Evolutionary conservation across 495 filamentous ascomycete genomes (phyloP), one percentile per base, ranked within the genome.

Genomic region (Gamarada debralockiae): DNA sequence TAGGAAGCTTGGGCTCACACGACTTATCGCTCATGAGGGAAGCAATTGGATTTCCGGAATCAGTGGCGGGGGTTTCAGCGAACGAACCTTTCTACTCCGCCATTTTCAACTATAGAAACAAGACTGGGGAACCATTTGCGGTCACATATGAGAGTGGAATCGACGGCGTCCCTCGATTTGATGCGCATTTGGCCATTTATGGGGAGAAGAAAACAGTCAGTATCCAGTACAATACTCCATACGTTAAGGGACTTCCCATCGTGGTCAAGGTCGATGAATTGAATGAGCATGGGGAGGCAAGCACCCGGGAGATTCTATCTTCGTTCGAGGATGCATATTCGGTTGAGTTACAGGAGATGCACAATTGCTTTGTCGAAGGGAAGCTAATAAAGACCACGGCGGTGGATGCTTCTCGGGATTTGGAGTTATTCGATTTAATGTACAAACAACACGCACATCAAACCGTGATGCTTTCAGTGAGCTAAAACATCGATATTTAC

Each of bases 1-100:
- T 82, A 73, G n/a, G n/a, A n/a, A n/a, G 68, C 13, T 59, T 77
- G 13, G 78, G 78, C 5, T 70, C 70, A n/a, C 79, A 83, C 51
- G 81, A 83, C 56, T 59, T 84, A 3, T 73, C 69, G 0, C 46
- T 76, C 6, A 77, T 84, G 74, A 72, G 81, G 0, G 81, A 84
- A 59, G 63, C 69, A 1, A 51, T 84, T 2, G 80, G 80, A 5
- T 61, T 68, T 34, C 72, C 72, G 2, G 46, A 63, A n/a, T 25
- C 0, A 50, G 73, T 83, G 0, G 62, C 68, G 1, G 79, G 72
- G 13, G 65, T 74, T 18, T 66, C 67, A 1, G 67, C 74, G 10
- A 71, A 70, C 21, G 61, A 66, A 15, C 74, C 75, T 0, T 74
- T 78, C 51, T 79, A 73, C 53, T 38, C 39, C 10, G 42, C 51